Conservation (phyloP, 2,329 filamentous ascomycete species). For the Teratosphaeria viscida region DNA sequence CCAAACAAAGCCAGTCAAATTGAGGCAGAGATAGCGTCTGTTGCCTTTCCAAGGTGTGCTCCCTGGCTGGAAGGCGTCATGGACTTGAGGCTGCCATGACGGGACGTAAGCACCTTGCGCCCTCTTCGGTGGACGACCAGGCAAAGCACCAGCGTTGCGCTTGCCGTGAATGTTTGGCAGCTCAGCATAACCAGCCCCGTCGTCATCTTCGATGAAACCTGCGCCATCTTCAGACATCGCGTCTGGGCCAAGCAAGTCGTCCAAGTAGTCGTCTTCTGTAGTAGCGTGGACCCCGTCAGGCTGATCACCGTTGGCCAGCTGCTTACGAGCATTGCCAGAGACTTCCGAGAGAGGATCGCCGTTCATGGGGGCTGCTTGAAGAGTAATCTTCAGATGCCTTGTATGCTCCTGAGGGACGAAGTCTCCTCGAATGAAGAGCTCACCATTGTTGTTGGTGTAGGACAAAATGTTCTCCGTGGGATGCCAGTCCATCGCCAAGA, state of each 20-base stretch:
- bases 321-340: conserved; percentile 52
- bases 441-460: conserved; percentile 85
- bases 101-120: conserved; percentile 32
- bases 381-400: conserved; percentile 38
- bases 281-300: conserved; percentile 41
- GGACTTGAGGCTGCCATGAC: conserved; percentile 54
- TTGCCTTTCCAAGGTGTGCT: conserved; percentile 95
- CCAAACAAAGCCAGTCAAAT: conserved; percentile 90
- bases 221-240: conserved; percentile 52
- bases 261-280: conserved; percentile 61
- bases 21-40: conserved; percentile 84
- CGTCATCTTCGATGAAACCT: conserved; percentile 89
- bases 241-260: conserved; percentile 64
- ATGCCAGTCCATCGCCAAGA: conserved; percentile 84
- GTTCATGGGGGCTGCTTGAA: conserved; percentile 75
- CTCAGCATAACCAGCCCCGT: conserved; percentile 78
- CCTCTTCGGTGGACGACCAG: conserved; percentile 42
- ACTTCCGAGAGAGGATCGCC: conserved; percentile 66
- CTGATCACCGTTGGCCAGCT: conserved; percentile 45
- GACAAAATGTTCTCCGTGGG: conserved; percentile 78
- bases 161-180: conserved; percentile 55
- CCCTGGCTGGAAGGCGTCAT: conserved; percentile 83
- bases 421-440: conserved; percentile 79
- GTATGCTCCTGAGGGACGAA: conserved; percentile 44
- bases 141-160: conserved; percentile 33